These are phyloP conservation scores for Cryphonectria japonica DNA, from an alignment of 2,329 filamentous ascomycete species.

Conservation along the genomic window DNA sequence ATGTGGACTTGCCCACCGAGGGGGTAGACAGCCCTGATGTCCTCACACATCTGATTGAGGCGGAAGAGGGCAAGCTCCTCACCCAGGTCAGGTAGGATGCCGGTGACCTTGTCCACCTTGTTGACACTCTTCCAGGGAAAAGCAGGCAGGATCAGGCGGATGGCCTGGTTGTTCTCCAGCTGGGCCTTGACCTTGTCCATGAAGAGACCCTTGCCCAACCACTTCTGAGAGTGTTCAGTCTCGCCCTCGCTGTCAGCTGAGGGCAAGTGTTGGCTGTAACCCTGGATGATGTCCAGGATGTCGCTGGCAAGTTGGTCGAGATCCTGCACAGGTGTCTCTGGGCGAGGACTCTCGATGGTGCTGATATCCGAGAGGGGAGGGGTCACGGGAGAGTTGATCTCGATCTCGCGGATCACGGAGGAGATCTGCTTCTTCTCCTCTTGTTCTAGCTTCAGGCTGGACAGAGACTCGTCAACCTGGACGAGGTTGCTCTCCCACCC, in stretches of 20 bases:
- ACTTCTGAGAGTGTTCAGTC: neutral
- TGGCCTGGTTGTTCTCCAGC: conserved; percentile 6
- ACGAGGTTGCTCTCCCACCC: neutral
- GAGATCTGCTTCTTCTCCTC: neutral
- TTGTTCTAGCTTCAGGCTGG: neutral
- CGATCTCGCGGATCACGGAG: neutral
- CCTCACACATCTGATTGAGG: neutral
- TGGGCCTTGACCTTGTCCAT: conserved; percentile 13
- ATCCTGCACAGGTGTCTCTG: neutral
- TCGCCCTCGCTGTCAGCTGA: neutral
- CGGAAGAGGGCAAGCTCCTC: conserved; percentile 4
- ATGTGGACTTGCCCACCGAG: neutral
- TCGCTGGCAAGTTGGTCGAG: conserved; percentile 5
- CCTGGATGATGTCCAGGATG: neutral
- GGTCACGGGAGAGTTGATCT: neutral
- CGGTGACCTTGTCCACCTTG: conserved; percentile 38
- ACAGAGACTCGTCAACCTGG: neutral
- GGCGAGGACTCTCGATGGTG: neutral
- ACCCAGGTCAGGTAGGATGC: conserved; percentile 45
- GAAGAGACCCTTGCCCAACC: conserved; percentile 6
- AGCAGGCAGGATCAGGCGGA: conserved; percentile 17
- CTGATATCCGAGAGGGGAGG: neutral
- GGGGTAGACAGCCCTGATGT: neutral
- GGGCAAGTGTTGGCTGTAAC: conserved; percentile 4
- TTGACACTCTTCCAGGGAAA: conserved; percentile 35